Conservation (phyloP, 192 early-diverging fungal species). For the Cladochytrium replicatum region DNA sequence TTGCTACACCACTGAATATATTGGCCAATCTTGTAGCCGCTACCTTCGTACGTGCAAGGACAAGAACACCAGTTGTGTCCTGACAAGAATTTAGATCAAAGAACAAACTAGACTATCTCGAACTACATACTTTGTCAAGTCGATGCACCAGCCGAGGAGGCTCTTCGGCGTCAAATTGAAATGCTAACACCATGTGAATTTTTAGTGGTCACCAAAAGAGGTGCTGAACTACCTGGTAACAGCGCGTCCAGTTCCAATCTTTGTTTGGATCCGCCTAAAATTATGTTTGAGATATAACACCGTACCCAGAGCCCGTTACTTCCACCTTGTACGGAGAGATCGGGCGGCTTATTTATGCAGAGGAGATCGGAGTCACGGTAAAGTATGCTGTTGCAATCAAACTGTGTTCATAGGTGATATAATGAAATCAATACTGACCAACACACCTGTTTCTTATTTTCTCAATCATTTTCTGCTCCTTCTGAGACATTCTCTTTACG, state of each 20-base stretch:
- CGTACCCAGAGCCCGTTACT: no score
- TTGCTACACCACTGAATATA: no score
- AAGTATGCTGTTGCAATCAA: slow-evolving; percentile 12
- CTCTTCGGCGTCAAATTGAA: slow-evolving; percentile 17
- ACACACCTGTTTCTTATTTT: slow-evolving; percentile 1
- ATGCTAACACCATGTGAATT: no score
- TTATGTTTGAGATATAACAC: no score
- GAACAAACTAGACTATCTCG: no score
- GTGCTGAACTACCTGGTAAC: slow-evolving; percentile 12
- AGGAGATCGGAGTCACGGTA: slow-evolving; percentile 36
- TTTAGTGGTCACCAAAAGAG: background rate
- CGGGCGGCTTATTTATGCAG: slow-evolving; percentile 33
- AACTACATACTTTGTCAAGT: slow-evolving; percentile 26
- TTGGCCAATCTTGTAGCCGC: slow-evolving; percentile 19
- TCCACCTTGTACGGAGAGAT: slow-evolving; percentile 31
- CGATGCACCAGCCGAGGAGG: slow-evolving; percentile 35
- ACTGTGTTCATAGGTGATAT: background rate
- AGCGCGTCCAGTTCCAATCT: slow-evolving; percentile 18
- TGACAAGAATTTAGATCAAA: background rate
- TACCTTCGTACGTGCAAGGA: slow-evolving; percentile 33
- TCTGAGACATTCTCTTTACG: background rate
- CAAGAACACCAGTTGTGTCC: slow-evolving; percentile 37
- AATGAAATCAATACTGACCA: no score
- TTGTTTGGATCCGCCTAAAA: slow-evolving; percentile 37
- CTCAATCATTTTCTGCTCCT: background rate